Evolutionary conservation across 306 rosid genomes (phyloP), one percentile per base, ranked within the genome.

Genomic region (Citrullus mucosospermus): DNA sequence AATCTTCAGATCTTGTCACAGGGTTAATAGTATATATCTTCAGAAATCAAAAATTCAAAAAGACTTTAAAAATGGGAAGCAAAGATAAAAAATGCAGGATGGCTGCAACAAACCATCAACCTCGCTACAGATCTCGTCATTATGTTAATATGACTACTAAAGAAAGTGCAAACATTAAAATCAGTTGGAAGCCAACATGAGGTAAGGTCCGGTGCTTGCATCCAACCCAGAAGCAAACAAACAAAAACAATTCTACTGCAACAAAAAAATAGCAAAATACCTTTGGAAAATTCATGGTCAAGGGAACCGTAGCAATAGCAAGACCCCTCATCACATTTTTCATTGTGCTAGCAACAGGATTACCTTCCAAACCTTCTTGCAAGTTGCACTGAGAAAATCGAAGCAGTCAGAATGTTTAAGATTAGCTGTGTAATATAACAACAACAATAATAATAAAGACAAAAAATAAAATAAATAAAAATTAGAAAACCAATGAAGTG

Each of bases 281-380:
- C 99, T 92, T 89, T 0, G 96, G 93, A 84, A 95, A 95, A 61
- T 80, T 66, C 92, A 87, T 84, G 63, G 99, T 92, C 80, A 95
- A 84, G 78, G 99, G 99, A 80, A 95, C 97, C 32, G 96, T 88
- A 62, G 90, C 86, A 88, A 95, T 79, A 58, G 99, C 99, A 85
- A 95, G 78, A 79, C 75, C 93, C 84, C 99, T 91, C 48, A 91
- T 86, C 54, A 95, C 41, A 38, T 88, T 95, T 88, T 95, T 95
- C 97, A 91, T 91, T 81, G 89, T 92, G 50, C 61, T 63, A 72
- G 91, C 97, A 72, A 61, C 46, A 80, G 97, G 93, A 87, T 92
- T 95, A 80, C 97, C 97, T 91, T 95, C 99, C 93, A 91, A 57
- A 18, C 97, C 99, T 84, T 92, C 97, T 87, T 87, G 99, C 91